Conservation (phyloP, 2,329 filamentous ascomycete genomes). For the Arthrinium phaeospermum region DNA sequence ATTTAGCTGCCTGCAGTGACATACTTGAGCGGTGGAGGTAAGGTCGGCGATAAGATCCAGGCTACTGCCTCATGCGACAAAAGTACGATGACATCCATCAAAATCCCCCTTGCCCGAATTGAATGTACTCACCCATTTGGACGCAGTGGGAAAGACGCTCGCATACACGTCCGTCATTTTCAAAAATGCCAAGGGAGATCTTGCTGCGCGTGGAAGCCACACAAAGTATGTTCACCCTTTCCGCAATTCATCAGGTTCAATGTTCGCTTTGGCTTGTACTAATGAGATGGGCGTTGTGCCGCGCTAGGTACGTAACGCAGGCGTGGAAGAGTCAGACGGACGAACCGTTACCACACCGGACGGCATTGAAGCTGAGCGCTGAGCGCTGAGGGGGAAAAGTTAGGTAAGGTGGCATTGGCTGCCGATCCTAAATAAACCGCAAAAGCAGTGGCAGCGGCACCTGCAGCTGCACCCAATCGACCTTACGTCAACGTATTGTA, state of each 20-base stretch:
- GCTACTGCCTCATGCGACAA: conserved; percentile 66
- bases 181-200: conserved; percentile 61
- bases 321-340: conserved; percentile 36
- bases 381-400: conserved; percentile 21
- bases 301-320: conserved; percentile 47
- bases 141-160: conserved; percentile 65
- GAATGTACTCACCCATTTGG: neutral
- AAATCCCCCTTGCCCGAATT: no score
- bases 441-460: neutral
- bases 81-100: conserved; percentile 49
- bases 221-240: conserved; percentile 57
- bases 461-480: neutral
- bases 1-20: conserved; percentile 53
- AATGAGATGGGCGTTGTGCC: no score
- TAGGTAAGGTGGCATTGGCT: neutral
- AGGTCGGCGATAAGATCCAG: conserved; percentile 60
- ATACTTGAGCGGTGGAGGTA: conserved; percentile 64
- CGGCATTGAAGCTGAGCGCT: conserved; percentile 28
- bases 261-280: conserved; percentile 25
- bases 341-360: conserved; percentile 30
- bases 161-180: conserved; percentile 68
- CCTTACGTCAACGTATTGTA: conserved; percentile 5
- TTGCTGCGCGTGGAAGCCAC: conserved; percentile 68
- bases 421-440: neutral
- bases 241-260: conserved; percentile 30